Evolutionary conservation across 176 grass and related monocot genomes (phyloP).

Genomic region (Microstegium vimineum): DNA sequence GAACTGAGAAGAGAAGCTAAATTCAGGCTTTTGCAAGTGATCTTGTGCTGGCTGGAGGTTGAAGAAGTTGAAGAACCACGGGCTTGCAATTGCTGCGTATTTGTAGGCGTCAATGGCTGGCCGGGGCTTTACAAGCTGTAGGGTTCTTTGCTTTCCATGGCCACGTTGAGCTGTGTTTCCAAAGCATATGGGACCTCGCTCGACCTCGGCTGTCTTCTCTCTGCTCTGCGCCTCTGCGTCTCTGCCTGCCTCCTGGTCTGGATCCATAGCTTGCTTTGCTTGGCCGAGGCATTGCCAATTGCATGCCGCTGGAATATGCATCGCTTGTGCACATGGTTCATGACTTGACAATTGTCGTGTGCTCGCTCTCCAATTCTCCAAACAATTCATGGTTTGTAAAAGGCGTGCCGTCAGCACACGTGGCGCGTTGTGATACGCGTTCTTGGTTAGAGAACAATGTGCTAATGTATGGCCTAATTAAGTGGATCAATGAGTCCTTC

Average conservation of each 20-base stretch:
- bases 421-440: background rate
- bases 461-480: background rate
- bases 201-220: background rate
- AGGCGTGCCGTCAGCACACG: background rate
- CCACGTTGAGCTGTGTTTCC: slow-evolving; percentile 12
- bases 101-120: slow-evolving; percentile 42
- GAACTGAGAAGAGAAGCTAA: background rate
- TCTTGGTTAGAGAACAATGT: background rate
- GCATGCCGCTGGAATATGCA: slow-evolving; percentile 39
- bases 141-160: slow-evolving; percentile 47
- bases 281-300: slow-evolving; percentile 22
- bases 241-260: slow-evolving; percentile 27
- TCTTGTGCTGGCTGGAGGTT: background rate
- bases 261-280: slow-evolving; percentile 7
- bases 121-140: slow-evolving; percentile 49
- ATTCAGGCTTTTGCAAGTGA: background rate
- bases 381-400: background rate
- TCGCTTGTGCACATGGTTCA: slow-evolving; percentile 20
- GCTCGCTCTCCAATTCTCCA: too few relatives aligned
- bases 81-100: slow-evolving; percentile 31
- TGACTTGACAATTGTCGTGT: background rate
- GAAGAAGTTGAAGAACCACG: background rate
- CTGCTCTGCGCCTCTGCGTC: too few relatives aligned
- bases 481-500: background rate
- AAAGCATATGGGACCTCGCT: slow-evolving; percentile 23